phyloP scores from a whole-genome alignment of 1,139 yeast genomes.

The Zygotorulaspora mrakii region DNA sequence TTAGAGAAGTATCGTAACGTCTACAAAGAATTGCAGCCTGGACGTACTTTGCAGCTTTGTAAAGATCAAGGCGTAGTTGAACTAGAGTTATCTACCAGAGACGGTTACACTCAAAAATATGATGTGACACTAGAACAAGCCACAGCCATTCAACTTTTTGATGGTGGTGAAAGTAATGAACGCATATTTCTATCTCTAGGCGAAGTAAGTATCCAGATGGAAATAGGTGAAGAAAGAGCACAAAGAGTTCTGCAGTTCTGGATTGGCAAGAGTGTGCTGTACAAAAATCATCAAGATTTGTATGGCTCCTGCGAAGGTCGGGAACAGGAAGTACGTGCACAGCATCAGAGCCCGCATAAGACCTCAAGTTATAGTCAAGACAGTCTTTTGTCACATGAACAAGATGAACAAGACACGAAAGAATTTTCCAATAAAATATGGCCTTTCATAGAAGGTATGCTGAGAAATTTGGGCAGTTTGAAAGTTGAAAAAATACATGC shows the following conservation, averaged over 20 bases:
- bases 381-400: background rate
- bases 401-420: background rate
- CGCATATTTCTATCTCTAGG: background rate
- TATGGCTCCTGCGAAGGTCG: background rate
- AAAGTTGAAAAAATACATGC: conserved; percentile 50
- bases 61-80: conserved; percentile 63
- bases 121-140: conserved; percentile 71
- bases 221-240: background rate
- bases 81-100: conserved; percentile 53
- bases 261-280: background rate
- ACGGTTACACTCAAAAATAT: conserved; percentile 39
- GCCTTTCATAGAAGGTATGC: conserved; percentile 53
- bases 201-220: background rate
- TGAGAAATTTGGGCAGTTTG: conserved; percentile 51
- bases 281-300: background rate
- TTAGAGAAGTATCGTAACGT: conserved; percentile 45
- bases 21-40: conserved; percentile 47
- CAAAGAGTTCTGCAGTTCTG: background rate
- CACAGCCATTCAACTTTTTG: conserved; percentile 54
- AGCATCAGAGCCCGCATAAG: background rate
- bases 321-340: background rate
- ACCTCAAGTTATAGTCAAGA: background rate
- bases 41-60: conserved; percentile 56
- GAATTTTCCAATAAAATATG: conserved; percentile 18
- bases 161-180: conserved; percentile 30